Percentiles rank a stretch among this genome's conserved stretches.
phyloP scores from a whole-genome alignment of 2,329 filamentous ascomycete species.

The Passalora sequoiae region DNA sequence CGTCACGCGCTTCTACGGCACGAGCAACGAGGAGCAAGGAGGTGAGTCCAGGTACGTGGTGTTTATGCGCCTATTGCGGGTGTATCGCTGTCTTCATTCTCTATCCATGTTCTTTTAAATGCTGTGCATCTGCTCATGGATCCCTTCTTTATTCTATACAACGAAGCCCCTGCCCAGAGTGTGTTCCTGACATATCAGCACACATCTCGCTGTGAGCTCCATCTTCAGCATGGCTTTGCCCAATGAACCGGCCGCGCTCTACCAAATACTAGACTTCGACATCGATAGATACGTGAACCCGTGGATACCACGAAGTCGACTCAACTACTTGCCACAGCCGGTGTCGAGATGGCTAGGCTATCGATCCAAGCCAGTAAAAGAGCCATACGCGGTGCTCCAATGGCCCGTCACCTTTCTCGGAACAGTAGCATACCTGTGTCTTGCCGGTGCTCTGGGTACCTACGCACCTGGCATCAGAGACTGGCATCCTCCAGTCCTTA shows the following conservation, averaged over 20 bases:
- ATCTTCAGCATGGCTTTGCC: background rate
- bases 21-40: too few relatives aligned
- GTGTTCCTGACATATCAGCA: too few relatives aligned
- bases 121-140: too few relatives aligned
- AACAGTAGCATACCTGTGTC: slow-evolving; percentile 41
- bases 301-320: slow-evolving; percentile 60
- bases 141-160: too few relatives aligned
- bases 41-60: too few relatives aligned
- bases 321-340: slow-evolving; percentile 58
- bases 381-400: slow-evolving; percentile 40
- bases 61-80: too few relatives aligned
- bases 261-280: slow-evolving; percentile 54
- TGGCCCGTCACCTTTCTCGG: slow-evolving; percentile 42
- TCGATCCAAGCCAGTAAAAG: slow-evolving; percentile 34
- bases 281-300: slow-evolving; percentile 73
- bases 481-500: slow-evolving; percentile 40
- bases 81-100: too few relatives aligned
- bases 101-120: too few relatives aligned
- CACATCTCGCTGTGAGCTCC: too few relatives aligned
- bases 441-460: slow-evolving; percentile 40
- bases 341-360: slow-evolving; percentile 62
- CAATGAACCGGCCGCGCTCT: background rate
- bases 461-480: slow-evolving; percentile 35
- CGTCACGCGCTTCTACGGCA: background rate
- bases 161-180: too few relatives aligned